Conservation (phyloP, 768 basidiomycete species). For the Phanerochaete sordida region DNA sequence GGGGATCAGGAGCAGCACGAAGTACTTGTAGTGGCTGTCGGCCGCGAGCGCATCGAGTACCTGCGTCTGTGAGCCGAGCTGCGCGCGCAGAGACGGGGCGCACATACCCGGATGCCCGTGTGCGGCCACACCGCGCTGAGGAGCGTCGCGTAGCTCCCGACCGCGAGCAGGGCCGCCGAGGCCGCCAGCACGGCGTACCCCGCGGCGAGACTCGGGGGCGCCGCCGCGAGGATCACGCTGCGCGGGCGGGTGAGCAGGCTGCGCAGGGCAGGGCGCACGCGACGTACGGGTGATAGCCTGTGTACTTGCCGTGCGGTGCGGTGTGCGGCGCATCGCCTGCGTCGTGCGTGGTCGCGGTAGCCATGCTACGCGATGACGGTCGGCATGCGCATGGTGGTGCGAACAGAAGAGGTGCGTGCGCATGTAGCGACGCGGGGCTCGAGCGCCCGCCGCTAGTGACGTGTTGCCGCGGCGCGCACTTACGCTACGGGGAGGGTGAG, state of each 20-base stretch:
- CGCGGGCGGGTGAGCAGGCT: background rate
- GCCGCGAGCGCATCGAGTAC: slow-evolving; percentile 56
- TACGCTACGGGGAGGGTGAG: too few species aligned
- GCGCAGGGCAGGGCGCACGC: background rate
- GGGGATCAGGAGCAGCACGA: slow-evolving; percentile 74
- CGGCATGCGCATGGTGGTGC: too few species aligned
- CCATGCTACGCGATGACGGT: background rate
- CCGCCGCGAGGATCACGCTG: slow-evolving; percentile 7
- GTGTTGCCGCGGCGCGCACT: background rate
- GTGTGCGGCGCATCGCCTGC: background rate
- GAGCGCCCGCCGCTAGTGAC: background rate
- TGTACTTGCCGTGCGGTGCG: background rate
- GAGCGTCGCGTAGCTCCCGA: slow-evolving; percentile 61
- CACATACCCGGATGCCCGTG: slow-evolving; percentile 53
- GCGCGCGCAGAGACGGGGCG: slow-evolving; percentile 22
- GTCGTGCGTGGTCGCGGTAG: background rate
- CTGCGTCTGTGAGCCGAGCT: slow-evolving; percentile 33
- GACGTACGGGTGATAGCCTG: slow-evolving; percentile 11
- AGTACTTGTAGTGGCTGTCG: slow-evolving; percentile 92
- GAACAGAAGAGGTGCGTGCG: too few species aligned
- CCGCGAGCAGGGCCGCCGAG: slow-evolving; percentile 49
- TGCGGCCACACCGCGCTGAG: slow-evolving; percentile 61
- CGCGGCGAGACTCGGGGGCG: slow-evolving; percentile 17
- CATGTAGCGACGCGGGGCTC: too few species aligned
- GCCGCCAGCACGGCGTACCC: slow-evolving; percentile 48